These are phyloP conservation scores for Apiospora malaysiana DNA, from an alignment of 2,329 filamentous ascomycete genomes.

Conservation along the genomic window DNA sequence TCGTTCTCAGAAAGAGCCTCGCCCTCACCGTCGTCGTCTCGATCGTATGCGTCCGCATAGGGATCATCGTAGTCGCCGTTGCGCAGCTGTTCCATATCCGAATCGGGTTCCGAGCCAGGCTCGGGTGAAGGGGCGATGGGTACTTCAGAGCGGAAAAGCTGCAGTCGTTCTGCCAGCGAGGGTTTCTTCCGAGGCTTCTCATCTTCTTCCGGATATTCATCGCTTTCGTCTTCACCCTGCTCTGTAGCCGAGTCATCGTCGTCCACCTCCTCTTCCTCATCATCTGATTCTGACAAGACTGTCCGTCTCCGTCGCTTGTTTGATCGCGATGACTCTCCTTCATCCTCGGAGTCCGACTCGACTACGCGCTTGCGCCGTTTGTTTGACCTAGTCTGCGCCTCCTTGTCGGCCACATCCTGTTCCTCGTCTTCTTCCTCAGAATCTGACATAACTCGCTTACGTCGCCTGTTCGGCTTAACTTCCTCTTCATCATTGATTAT, in stretches of 20 bases:
- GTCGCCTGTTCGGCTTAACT: background rate
- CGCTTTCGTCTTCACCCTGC: background rate
- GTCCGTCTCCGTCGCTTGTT: constrained; percentile 14
- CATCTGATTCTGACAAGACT: constrained; percentile 11
- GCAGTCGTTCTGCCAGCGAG: constrained; percentile 11
- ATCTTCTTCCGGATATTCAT: constrained; percentile 8
- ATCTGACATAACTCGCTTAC: constrained; percentile 15
- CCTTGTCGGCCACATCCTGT: background rate
- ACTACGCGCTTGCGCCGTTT: constrained; percentile 7
- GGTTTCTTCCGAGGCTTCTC: constrained; percentile 1
- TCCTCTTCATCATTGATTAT: background rate
- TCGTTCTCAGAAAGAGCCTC: background rate
- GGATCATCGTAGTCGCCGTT: constrained; percentile 16
- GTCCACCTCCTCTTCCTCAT: background rate
- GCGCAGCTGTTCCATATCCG: constrained; percentile 19
- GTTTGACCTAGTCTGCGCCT: background rate
- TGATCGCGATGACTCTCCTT: background rate
- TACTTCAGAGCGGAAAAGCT: constrained; percentile 19
- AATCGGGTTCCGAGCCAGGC: constrained; percentile 7
- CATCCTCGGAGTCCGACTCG: background rate
- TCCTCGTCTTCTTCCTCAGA: constrained; percentile 8
- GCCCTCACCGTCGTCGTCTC: background rate
- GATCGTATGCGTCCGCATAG: constrained; percentile 7
- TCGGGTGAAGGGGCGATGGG: constrained; percentile 10
- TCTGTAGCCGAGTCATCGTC: constrained; percentile 18